These are phyloP conservation scores for Heracleum sosnowskyi DNA, from an alignment of 129 eudicot genomes.

Conservation along the genomic window DNA sequence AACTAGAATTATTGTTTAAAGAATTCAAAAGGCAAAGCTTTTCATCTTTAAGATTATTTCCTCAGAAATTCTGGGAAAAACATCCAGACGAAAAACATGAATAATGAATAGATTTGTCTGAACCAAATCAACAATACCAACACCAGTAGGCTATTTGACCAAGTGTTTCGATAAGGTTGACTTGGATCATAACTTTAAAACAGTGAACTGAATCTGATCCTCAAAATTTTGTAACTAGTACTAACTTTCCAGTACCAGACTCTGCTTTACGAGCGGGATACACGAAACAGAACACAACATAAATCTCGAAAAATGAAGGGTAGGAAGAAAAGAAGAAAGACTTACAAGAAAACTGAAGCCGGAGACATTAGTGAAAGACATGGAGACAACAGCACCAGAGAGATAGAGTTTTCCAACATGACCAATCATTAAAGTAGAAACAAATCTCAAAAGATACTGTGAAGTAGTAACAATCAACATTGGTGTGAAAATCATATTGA, in stretches of 20 bases:
- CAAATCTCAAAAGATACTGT: not conserved
- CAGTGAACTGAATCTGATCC: not conserved
- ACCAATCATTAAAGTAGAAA: constrained; percentile 5
- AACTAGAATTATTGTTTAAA: not conserved
- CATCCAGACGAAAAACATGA: not conserved
- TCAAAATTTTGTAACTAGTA: not conserved
- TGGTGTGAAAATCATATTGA: not conserved
- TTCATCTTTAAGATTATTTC: not conserved
- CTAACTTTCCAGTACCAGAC: not conserved
- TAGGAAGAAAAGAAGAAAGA: not conserved
- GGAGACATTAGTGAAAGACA: constrained; percentile 10
- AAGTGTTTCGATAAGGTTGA: not conserved
- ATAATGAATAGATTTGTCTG: not conserved
- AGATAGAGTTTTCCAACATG: constrained; percentile 9
- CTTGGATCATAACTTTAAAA: not conserved
- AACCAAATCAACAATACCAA: too few species aligned
- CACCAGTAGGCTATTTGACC: not conserved
- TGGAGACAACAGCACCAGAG: constrained; percentile 6
- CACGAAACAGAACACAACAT: too few species aligned
- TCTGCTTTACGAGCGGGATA: too few species aligned
- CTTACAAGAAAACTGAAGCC: constrained; percentile 16
- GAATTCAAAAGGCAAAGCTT: not conserved
- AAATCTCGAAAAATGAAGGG: not conserved
- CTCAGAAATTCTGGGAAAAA: not conserved
- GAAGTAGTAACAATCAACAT: constrained; percentile 9